phyloP scores from a whole-genome alignment of 2,329 filamentous ascomycete species.

The Venturiaceae sp. region DNA sequence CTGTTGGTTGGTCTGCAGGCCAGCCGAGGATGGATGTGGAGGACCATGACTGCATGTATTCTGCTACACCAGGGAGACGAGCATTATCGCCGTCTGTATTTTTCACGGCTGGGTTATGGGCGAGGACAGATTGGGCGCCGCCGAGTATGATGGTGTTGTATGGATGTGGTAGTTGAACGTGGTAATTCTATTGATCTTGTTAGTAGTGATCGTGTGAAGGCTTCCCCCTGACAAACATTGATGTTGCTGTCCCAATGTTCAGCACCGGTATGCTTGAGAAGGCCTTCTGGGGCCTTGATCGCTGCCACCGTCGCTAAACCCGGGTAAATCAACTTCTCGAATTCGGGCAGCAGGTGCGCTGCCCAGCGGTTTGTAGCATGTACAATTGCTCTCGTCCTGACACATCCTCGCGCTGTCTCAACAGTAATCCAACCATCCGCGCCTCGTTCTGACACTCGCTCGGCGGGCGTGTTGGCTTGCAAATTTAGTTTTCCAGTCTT shows the following conservation, averaged over 20 bases:
- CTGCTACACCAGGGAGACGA: background rate
- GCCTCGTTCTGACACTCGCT: background rate
- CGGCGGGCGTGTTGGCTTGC: background rate
- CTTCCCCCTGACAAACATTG: too few species aligned
- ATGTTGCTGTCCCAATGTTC: background rate
- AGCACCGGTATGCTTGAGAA: background rate
- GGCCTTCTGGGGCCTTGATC: background rate
- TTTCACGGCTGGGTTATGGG: background rate
- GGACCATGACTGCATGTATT: background rate
- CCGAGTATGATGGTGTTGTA: background rate
- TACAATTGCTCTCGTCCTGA: conserved; percentile 15
- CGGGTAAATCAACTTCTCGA: conserved; percentile 15
- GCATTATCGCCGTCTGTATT: background rate
- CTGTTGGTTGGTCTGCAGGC: background rate
- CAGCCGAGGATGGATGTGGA: background rate
- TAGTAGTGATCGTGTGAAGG: too few species aligned
- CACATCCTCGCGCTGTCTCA: conserved; percentile 13
- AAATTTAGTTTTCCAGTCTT: background rate
- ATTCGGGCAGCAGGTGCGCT: conserved; percentile 19
- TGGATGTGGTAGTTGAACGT: background rate
- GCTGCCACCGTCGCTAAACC: background rate
- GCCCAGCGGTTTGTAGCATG: conserved; percentile 28
- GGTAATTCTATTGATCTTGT: too few species aligned
- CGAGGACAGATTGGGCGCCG: background rate
- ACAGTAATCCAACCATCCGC: conserved; percentile 10